Evolutionary conservation across 2,329 filamentous ascomycete genomes (phyloP).

Genomic region (Phaeophleospora eucalypticola): DNA sequence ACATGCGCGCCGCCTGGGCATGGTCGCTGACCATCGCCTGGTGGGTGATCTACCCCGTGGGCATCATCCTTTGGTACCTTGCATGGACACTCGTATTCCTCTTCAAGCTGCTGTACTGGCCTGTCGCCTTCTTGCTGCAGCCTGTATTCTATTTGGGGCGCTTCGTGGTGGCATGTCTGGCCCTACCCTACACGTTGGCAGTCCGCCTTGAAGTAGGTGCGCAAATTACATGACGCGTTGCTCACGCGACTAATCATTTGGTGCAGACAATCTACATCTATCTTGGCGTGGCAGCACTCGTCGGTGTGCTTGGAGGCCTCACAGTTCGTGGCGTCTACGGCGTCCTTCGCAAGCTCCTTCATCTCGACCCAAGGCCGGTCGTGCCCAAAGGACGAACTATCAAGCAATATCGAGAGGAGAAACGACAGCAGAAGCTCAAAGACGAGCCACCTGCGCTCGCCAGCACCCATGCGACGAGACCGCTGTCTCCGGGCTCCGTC

Average conservation of each 20-base stretch:
- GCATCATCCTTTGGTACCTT: slow-evolving; percentile 38
- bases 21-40: slow-evolving; percentile 21
- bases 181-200: slow-evolving; percentile 50
- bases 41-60: slow-evolving; percentile 38
- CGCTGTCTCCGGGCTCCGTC: slow-evolving; percentile 17
- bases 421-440: slow-evolving; percentile 22
- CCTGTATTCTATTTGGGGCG: slow-evolving; percentile 48
- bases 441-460: slow-evolving; percentile 13
- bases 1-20: slow-evolving; percentile 15
- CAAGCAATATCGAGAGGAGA: slow-evolving; percentile 33
- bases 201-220: slow-evolving; percentile 55
- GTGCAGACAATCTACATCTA: slow-evolving; percentile 51
- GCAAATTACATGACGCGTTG: slow-evolving; percentile 6
- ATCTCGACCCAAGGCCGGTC: slow-evolving; percentile 18
- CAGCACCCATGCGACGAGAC: slow-evolving; percentile 11
- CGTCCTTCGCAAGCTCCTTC: slow-evolving; percentile 28
- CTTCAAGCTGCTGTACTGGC: slow-evolving; percentile 45
- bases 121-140: slow-evolving; percentile 47
- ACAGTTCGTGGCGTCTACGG: slow-evolving; percentile 56
- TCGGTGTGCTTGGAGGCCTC: slow-evolving; percentile 63
- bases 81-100: slow-evolving; percentile 38
- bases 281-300: slow-evolving; percentile 61
- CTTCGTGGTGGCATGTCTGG: slow-evolving; percentile 38
- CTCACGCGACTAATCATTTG: slow-evolving; percentile 14
- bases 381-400: slow-evolving; percentile 21